Evolutionary conservation across 139 green algal species (phyloP).

Genomic region (Ettlia oleoabundans): DNA sequence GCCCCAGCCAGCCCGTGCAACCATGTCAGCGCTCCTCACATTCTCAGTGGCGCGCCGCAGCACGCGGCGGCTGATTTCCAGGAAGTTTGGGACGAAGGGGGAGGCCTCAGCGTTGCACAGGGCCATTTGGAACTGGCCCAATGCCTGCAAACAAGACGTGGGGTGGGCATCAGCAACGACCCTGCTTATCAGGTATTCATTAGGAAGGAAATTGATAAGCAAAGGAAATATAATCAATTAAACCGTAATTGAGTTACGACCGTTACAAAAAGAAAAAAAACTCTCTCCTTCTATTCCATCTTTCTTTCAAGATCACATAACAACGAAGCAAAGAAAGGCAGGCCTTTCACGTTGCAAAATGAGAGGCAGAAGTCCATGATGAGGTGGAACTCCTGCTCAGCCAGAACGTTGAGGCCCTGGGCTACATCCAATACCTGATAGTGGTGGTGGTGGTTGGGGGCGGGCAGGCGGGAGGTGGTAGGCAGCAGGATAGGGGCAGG

Average conservation of each 20-base stretch:
- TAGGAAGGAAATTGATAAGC: no score
- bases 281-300: neutral
- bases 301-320: neutral
- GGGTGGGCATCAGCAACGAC: no score
- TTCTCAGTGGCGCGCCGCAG: neutral
- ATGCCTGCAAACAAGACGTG: neutral
- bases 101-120: neutral
- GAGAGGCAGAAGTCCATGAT: neutral
- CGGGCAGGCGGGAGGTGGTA: no score
- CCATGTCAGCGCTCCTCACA: neutral
- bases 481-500: no score
- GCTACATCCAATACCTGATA: conserved; percentile 13
- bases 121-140: neutral
- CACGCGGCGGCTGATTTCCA: conserved; percentile 1
- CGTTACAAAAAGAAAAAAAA: no score
- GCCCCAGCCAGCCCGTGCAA: no score
- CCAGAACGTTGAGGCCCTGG: conserved; percentile 1
- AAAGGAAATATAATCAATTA: no score
- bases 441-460: neutral
- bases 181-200: no score
- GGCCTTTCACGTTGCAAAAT: neutral
- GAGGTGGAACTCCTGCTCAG: neutral
- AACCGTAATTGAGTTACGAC: no score
- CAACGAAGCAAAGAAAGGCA: neutral
- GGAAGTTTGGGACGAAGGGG: conserved; percentile 1